A percentile compares a stretch with the other conserved stretches of the same genome.
Evolutionary conservation across 1,284 basidiomycete genomes (phyloP).

Genomic region (Apiotrichum montevideense): DNA sequence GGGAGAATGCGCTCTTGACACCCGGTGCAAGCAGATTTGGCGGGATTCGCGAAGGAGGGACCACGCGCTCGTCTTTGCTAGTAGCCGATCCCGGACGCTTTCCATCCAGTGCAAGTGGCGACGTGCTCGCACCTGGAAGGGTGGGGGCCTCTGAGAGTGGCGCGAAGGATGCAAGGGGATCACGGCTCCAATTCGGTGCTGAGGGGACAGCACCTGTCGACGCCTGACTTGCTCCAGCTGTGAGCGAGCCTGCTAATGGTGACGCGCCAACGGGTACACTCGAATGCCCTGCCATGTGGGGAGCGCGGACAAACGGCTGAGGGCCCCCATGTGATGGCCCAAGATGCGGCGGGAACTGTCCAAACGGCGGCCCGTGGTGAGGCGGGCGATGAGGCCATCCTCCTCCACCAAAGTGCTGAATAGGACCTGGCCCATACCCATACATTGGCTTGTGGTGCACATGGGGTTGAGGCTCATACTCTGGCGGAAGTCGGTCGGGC

Average conservation of each 20-base stretch:
- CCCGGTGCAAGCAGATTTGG: not conserved
- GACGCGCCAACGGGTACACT: constrained; percentile 32
- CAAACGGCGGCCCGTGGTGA: constrained; percentile 15
- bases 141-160: not conserved
- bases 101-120: constrained; percentile 2
- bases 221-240: constrained; percentile 6
- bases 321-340: constrained; percentile 13
- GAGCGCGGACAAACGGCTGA: constrained; percentile 8
- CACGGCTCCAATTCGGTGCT: not conserved
- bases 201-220: not conserved
- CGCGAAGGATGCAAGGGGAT: not conserved
- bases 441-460: constrained; percentile 25
- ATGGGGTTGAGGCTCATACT: constrained; percentile 52
- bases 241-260: constrained; percentile 39
- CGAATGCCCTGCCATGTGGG: constrained; percentile 12
- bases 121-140: constrained; percentile 4
- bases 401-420: constrained; percentile 15
- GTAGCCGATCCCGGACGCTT: not conserved
- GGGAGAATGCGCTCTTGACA: not conserved
- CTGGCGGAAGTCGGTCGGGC: constrained; percentile 64
- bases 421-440: constrained; percentile 11
- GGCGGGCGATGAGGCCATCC: constrained; percentile 15
- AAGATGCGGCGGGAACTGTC: constrained; percentile 27
- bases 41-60: constrained; percentile 2
- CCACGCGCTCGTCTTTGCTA: constrained; percentile 5